Percentiles rank a stretch among this genome's conserved stretches.
These are phyloP conservation scores for Pseudotulostoma volvatum DNA, from an alignment of 495 filamentous ascomycete species.

Conservation along the genomic window DNA sequence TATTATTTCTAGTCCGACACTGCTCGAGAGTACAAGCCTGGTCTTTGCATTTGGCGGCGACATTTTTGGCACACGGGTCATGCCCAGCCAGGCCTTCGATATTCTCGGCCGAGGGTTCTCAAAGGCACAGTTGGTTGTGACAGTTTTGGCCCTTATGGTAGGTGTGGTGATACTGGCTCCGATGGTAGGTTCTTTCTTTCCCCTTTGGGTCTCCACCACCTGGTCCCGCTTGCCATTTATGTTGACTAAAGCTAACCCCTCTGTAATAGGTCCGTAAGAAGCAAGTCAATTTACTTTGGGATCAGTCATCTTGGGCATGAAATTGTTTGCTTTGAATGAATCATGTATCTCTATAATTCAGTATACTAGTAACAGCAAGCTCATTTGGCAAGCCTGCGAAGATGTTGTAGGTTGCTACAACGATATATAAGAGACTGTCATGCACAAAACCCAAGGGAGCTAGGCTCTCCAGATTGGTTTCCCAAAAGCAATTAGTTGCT, in stretches of 20 bases:
- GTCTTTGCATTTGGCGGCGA: constrained; percentile 80
- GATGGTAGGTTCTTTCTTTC: constrained; percentile 44
- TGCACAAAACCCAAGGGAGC: too few species aligned
- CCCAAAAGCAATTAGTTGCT: too few species aligned
- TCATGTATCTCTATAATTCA: too few species aligned
- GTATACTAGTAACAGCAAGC: too few species aligned
- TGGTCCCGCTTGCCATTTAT: constrained; percentile 4
- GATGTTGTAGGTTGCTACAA: background rate
- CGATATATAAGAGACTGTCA: too few species aligned
- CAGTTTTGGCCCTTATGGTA: constrained; percentile 57
- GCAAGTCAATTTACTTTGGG: constrained; percentile 28
- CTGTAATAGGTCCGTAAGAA: constrained; percentile 22
- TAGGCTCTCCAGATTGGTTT: too few species aligned
- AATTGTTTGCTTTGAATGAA: background rate
- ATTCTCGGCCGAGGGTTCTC: constrained; percentile 85
- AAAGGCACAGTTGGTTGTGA: constrained; percentile 67
- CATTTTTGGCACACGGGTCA: constrained; percentile 70
- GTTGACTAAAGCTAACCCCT: background rate
- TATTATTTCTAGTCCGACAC: constrained; percentile 54
- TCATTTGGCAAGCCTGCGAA: too few species aligned
- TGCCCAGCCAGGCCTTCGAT: constrained; percentile 79
- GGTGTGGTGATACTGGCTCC: constrained; percentile 67
- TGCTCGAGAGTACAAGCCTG: constrained; percentile 86
- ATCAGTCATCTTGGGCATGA: constrained; percentile 3
- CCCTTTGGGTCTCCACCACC: background rate